Evolutionary conservation across 169 alveolate genomes (phyloP).

Genomic region (Sarcocystis neurona): DNA sequence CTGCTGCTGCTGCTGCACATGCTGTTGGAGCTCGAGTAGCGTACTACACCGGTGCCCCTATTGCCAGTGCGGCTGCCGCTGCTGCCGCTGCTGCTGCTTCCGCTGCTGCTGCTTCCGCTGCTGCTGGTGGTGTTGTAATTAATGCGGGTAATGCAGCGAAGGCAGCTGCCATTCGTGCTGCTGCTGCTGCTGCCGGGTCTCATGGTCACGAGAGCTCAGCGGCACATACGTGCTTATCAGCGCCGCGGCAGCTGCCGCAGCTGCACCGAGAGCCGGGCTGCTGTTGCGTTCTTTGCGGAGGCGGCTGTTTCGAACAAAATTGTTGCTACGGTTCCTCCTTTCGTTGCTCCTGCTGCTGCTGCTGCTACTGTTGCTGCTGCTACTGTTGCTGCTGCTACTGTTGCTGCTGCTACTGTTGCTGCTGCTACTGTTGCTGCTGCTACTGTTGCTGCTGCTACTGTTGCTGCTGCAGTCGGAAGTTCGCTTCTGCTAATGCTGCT

Average conservation of each 20-base stretch:
- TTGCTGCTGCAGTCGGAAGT: not conserved
- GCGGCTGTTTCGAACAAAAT: no score
- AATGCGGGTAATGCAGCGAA: not conserved
- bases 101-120: slow-evolving; percentile 12
- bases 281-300: no score
- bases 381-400: slow-evolving; percentile 41
- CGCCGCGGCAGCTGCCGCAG: no score
- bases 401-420: not conserved
- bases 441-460: not conserved
- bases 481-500: not conserved
- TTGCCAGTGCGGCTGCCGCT: not conserved
- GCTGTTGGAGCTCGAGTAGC: not conserved
- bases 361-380: slow-evolving; percentile 40
- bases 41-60: not conserved
- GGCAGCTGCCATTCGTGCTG: not conserved
- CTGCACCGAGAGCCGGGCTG: no score
- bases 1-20: not conserved
- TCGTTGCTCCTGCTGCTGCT: slow-evolving; percentile 27
- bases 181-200: not conserved
- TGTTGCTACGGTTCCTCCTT: no score
- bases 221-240: no score
- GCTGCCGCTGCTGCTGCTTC: slow-evolving; percentile 19
- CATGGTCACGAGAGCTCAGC: no score
- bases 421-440: not conserved
- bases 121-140: not conserved